Evolutionary conservation across 257 asterid species (phyloP).

Genomic region (Penstemon eatonii): DNA sequence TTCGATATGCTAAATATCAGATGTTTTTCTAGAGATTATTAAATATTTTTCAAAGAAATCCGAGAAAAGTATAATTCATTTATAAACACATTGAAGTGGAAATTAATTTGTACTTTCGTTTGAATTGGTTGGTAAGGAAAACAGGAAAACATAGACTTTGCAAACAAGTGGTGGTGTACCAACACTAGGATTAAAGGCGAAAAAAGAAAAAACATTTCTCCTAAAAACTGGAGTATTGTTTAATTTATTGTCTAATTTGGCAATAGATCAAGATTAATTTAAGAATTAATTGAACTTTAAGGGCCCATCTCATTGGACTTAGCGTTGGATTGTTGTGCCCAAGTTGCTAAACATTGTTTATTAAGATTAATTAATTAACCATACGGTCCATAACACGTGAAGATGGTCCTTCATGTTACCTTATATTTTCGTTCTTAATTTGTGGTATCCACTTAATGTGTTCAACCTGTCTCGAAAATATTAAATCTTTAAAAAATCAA

Average conservation of each 20-base stretch:
- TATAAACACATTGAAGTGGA: too few relatives aligned
- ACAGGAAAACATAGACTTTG: not conserved
- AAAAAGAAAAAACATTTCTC: not conserved
- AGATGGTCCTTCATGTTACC: slow-evolving; percentile 55
- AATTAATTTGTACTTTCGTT: too few relatives aligned
- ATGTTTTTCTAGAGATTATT: too few relatives aligned
- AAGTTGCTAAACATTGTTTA: slow-evolving; percentile 32
- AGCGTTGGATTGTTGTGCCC: slow-evolving; percentile 33
- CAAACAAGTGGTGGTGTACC: slow-evolving; percentile 25
- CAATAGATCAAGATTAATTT: slow-evolving; percentile 25
- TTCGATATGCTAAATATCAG: too few relatives aligned
- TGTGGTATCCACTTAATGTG: too few relatives aligned
- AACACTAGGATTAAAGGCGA: slow-evolving; percentile 33
- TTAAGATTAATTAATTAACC: slow-evolving; percentile 30
- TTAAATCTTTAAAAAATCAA: too few relatives aligned
- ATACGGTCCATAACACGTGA: slow-evolving; percentile 47
- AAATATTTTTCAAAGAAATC: too few relatives aligned
- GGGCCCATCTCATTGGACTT: slow-evolving; percentile 47
- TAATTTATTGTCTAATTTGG: slow-evolving; percentile 25
- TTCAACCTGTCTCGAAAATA: too few relatives aligned
- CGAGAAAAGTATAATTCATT: too few relatives aligned
- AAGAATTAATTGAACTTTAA: slow-evolving; percentile 33
- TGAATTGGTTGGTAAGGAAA: not conserved
- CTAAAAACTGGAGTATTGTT: not conserved
- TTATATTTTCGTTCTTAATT: not conserved